Percentiles rank a stretch among this genome's conserved stretches.
Evolutionary conservation across 2,329 filamentous ascomycete genomes (phyloP).

Genomic region (Fusarium armeniacum): DNA sequence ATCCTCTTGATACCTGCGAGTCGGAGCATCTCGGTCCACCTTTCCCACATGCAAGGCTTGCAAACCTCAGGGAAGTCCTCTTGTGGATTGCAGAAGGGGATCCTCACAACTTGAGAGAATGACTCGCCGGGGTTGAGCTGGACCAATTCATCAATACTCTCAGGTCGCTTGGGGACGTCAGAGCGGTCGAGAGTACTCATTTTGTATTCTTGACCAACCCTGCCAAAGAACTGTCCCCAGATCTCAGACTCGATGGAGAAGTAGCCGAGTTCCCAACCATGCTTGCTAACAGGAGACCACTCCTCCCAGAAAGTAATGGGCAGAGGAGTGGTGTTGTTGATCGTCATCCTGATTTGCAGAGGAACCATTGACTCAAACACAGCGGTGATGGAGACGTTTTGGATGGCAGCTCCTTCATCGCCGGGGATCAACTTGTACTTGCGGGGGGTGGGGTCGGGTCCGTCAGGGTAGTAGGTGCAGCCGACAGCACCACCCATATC

Average conservation of each 20-base stretch:
- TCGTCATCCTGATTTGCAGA: not conserved
- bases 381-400: not conserved
- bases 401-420: not conserved
- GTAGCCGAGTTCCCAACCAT: not conserved
- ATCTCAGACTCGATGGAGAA: not conserved
- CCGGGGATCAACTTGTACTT: not conserved
- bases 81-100: not conserved
- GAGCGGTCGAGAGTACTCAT: not conserved
- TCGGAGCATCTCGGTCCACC: not conserved
- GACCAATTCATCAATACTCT: not conserved
- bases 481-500: not conserved
- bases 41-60: not conserved
- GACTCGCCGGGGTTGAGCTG: not conserved
- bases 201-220: not conserved
- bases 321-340: not conserved
- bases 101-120: not conserved
- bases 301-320: conserved; percentile 11
- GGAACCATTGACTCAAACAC: not conserved
- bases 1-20: not conserved
- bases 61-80: not conserved
- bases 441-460: not conserved
- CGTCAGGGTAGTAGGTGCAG: not conserved
- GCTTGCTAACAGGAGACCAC: not conserved
- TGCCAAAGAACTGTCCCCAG: not conserved
- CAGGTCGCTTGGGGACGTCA: not conserved